A percentile compares a stretch with the other conserved stretches of the same genome.
These are phyloP conservation scores for Sedum album DNA, from an alignment of 164 flowering plant genomes.

Conservation along the genomic window DNA sequence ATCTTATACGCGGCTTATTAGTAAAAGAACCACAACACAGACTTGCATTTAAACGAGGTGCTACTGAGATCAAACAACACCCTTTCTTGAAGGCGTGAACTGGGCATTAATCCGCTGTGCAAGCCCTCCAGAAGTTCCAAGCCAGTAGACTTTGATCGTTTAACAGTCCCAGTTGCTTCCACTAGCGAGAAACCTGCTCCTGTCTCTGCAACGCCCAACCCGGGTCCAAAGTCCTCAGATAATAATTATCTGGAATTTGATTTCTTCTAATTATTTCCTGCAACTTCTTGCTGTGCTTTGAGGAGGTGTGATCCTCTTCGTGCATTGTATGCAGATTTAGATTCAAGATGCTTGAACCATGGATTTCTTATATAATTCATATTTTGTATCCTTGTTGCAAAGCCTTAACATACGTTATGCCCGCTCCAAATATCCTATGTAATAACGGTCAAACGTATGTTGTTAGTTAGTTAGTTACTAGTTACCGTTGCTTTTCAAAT, in stretches of 20 bases:
- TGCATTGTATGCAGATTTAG: not conserved
- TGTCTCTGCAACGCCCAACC: not conserved
- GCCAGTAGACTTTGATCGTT: constrained; percentile 1
- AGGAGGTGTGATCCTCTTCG: not conserved
- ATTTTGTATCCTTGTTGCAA: not conserved
- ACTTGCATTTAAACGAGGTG: not conserved
- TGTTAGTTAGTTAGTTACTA: too few species aligned
- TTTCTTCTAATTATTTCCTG: not conserved
- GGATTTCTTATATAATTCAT: not conserved
- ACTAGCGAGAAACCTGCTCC: constrained; percentile 2
- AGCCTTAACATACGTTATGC: too few species aligned
- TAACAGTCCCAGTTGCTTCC: not conserved
- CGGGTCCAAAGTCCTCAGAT: not conserved
- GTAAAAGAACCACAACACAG: constrained; percentile 3
- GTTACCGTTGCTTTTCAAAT: too few species aligned
- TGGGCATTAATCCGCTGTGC: constrained; percentile 6
- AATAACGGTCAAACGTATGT: too few species aligned
- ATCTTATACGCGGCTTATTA: not conserved
- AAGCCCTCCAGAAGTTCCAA: not conserved
- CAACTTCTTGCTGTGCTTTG: not conserved
- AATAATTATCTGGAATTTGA: constrained; percentile 3
- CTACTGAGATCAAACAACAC: constrained; percentile 5
- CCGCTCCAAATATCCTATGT: too few species aligned
- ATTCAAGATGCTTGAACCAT: not conserved
- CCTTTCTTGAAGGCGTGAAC: constrained; percentile 1